A percentile compares a stretch with the other conserved stretches of the same genome.
Evolutionary conservation across 192 early-diverging fungal species (phyloP).

Genomic region (Coemansia sp.): DNA sequence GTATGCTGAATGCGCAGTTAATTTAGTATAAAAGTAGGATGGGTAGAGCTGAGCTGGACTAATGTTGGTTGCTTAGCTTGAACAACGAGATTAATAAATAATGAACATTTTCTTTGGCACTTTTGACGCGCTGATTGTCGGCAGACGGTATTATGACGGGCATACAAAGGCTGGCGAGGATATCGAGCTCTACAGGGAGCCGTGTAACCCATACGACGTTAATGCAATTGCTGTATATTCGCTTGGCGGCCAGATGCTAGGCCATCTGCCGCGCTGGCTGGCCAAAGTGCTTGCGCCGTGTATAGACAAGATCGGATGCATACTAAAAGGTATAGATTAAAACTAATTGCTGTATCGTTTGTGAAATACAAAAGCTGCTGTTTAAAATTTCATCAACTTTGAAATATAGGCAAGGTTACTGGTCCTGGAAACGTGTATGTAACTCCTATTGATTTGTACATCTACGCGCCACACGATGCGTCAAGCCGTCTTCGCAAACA

Average conservation of each 20-base stretch:
- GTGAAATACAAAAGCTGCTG: neutral
- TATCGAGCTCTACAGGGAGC: constrained; percentile 16
- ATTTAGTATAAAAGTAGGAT: neutral
- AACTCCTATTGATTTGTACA: constrained; percentile 13
- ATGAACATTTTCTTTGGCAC: constrained; percentile 5
- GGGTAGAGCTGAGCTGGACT: neutral
- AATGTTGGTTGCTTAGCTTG: neutral
- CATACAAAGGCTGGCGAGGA: constrained; percentile 4
- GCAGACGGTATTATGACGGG: constrained; percentile 26
- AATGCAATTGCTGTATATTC: constrained; percentile 30
- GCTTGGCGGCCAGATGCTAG: constrained; percentile 9
- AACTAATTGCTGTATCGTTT: neutral
- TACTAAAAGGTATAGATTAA: constrained; percentile 2
- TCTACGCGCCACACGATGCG: constrained; percentile 9
- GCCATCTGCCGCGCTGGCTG: constrained; percentile 41
- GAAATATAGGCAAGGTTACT: constrained; percentile 12
- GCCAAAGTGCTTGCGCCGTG: constrained; percentile 40
- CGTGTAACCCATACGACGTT: constrained; percentile 18
- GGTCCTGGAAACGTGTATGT: constrained; percentile 20
- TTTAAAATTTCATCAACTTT: neutral
- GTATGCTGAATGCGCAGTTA: neutral
- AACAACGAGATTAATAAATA: neutral
- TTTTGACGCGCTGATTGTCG: constrained; percentile 34
- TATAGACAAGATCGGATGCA: constrained; percentile 20
- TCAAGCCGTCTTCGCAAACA: neutral